Base-by-base conservation (phyloP, 805 yeast genomes). In the Scheffersomyces spartinae region DNA sequence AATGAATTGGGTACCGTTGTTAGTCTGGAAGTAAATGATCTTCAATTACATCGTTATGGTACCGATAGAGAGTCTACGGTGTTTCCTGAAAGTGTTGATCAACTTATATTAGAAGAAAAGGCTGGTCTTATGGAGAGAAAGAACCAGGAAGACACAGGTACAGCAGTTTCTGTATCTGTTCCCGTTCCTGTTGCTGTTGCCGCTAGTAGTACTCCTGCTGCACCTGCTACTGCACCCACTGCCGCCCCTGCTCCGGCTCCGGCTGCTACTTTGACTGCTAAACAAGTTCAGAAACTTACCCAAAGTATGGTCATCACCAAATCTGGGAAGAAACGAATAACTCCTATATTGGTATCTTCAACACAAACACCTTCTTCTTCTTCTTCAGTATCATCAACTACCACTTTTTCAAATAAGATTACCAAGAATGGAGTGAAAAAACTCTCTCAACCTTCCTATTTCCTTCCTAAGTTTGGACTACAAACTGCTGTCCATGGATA, bases 41-140 rank as follows among this genome's bases (percentile, higher is more conserved):
- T 69, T 21, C 79, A 82, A 31, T 61, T 88, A 29, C 74, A 79
- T 37, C 65, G 84, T 37, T 88, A 80, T 45, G 97, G 98, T 34
- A 85, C 81, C 3, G 94, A 82, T 34, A 68, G 85, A 29, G 95
- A 86, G 36, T 69, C 81, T 6, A 61, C 79, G 56, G 76, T 77
- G 12, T 80, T 84, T 39, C 94, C 95, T 0, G 97, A 88, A 43
- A 77, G 91, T 48, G 68, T 77, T 1, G 78, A 72, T 27, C 96
- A 86, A 49, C 58, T 88, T 29, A 46, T 55, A 4, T 53, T 88
- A 13, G 95, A 85, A 38, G 83, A 76, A 19, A 61, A 61, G 33
- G 73, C 82, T 2, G 55, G 51, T 6, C 50, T 20, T n/a, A 26
- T 47, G 17, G 42, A 45, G 21, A 52, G 52, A 21, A 44, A 47